Conservation (phyloP, 2,329 filamentous ascomycete genomes). For the Scedosporium dehoogii region DNA sequence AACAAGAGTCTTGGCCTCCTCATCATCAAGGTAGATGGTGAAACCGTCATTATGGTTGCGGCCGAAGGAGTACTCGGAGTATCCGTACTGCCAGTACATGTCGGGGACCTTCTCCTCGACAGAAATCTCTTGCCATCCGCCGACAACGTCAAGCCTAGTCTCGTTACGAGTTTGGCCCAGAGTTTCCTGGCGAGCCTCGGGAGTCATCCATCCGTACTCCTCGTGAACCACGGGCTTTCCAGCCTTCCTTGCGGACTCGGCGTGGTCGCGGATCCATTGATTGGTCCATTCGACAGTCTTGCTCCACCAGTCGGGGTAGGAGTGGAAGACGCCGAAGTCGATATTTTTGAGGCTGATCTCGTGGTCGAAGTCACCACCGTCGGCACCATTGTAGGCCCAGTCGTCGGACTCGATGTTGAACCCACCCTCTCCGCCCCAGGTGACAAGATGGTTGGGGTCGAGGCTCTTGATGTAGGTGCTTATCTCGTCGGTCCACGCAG, state of each 20-base stretch:
- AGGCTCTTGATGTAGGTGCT: conserved; percentile 42
- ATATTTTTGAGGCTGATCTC: conserved; percentile 36
- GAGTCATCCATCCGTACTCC: conserved; percentile 44
- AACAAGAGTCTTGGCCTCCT: conserved; percentile 32
- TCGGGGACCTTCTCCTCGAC: conserved; percentile 38
- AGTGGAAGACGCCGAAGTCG: conserved; percentile 46
- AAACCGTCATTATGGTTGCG: conserved; percentile 46
- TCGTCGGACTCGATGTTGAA: conserved; percentile 35
- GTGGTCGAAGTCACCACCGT: conserved; percentile 43
- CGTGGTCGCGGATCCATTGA: conserved; percentile 46
- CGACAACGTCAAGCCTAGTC: conserved; percentile 33
- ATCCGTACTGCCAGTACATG: conserved; percentile 48
- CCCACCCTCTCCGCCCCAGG: conserved; percentile 48
- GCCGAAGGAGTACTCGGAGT: conserved; percentile 38
- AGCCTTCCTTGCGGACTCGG: conserved; percentile 26
- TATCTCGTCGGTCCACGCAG: conserved; percentile 42
- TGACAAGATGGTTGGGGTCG: conserved; percentile 42
- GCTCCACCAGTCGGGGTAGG: conserved; percentile 45
- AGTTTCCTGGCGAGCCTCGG: conserved; percentile 35
- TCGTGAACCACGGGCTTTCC: conserved; percentile 46
- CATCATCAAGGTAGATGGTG: conserved; percentile 43
- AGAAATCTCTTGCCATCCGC: conserved; percentile 38
- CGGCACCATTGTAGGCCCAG: conserved; percentile 34
- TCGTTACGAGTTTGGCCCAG: conserved; percentile 30
- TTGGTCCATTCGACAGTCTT: conserved; percentile 41